A percentile compares a stretch with the other conserved stretches of the same genome.
Conservation (phyloP, 306 rosid species). For the Lotus japonicus region DNA sequence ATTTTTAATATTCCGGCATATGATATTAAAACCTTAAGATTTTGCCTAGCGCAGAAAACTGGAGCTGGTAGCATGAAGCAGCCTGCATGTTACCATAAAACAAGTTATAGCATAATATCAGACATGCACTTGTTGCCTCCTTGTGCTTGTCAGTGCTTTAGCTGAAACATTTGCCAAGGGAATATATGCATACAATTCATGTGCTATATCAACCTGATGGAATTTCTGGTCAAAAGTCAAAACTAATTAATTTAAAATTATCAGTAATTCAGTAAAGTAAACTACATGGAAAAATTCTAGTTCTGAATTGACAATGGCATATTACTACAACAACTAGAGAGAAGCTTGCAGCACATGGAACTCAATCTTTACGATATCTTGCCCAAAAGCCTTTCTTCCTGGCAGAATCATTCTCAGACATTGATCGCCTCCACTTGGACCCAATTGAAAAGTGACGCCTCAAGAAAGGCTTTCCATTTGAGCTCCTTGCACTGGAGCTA, state of each 20-base stretch:
- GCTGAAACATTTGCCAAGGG: neutral
- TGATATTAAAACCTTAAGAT: neutral
- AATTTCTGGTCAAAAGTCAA: conserved; percentile 22
- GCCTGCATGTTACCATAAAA: neutral
- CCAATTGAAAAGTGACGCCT: conserved; percentile 67
- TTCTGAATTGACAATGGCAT: conserved; percentile 25
- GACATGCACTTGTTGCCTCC: too few species aligned
- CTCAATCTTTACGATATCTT: conserved; percentile 52
- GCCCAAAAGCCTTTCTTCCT: conserved; percentile 79
- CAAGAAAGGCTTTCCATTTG: conserved; percentile 59
- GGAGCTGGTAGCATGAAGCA: neutral
- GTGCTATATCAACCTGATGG: conserved; percentile 13
- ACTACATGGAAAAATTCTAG: conserved; percentile 26
- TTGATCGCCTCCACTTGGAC: conserved; percentile 58
- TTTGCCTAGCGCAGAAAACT: neutral
- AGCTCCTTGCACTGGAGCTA: conserved; percentile 55
- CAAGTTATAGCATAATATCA: conserved; percentile 3
- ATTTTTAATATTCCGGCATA: neutral
- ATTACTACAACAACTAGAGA: conserved; percentile 19
- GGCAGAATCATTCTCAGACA: conserved; percentile 52
- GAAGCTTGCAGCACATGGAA: conserved; percentile 14
- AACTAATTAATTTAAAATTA: conserved; percentile 19
- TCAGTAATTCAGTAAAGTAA: conserved; percentile 24
- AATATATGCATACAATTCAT: conserved; percentile 5
- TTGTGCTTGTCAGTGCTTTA: neutral